Evolutionary conservation across 2,329 filamentous ascomycete genomes (phyloP).

Genomic region (Aspergillus candidus): DNA sequence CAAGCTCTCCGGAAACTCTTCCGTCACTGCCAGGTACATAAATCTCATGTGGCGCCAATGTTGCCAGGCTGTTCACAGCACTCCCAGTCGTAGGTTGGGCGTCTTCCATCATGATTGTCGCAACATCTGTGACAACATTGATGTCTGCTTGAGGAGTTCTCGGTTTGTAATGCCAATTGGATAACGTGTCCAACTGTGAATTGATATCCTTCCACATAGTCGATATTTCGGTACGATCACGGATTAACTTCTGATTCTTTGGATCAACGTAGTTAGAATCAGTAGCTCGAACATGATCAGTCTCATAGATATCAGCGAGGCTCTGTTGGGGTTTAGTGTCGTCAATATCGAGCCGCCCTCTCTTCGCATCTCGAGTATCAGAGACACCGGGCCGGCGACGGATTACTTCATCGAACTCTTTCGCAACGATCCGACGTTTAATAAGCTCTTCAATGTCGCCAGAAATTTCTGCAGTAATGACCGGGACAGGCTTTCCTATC

Average conservation of each 20-base stretch:
- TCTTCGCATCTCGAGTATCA: slow-evolving; percentile 56
- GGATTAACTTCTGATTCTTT: slow-evolving; percentile 72
- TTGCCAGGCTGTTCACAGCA: slow-evolving; percentile 52
- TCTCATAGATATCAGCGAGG: slow-evolving; percentile 88
- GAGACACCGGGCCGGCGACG: slow-evolving; percentile 72
- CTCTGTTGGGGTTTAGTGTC: slow-evolving; percentile 83
- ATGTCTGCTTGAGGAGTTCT: slow-evolving; percentile 75
- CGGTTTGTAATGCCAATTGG: slow-evolving; percentile 92
- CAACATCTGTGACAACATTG: slow-evolving; percentile 81
- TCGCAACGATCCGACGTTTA: slow-evolving; percentile 82
- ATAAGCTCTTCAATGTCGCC: slow-evolving; percentile 91
- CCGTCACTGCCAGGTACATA: slow-evolving; percentile 72
- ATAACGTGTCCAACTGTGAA: slow-evolving; percentile 77
- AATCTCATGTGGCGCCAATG: slow-evolving; percentile 88
- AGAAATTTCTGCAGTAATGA: slow-evolving; percentile 85
- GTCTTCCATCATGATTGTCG: slow-evolving; percentile 92
- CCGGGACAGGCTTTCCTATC: slow-evolving; percentile 86
- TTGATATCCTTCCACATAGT: slow-evolving; percentile 75
- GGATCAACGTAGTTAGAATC: slow-evolving; percentile 78
- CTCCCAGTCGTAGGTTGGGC: slow-evolving; percentile 78
- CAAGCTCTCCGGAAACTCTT: slow-evolving; percentile 60
- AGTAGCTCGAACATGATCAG: slow-evolving; percentile 72
- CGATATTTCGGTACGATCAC: slow-evolving; percentile 77
- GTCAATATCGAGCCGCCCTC: slow-evolving; percentile 73
- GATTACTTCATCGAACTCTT: slow-evolving; percentile 87